phyloP scores from a whole-genome alignment of 2,329 filamentous ascomycete genomes.

The Colletotrichum noveboracense region DNA sequence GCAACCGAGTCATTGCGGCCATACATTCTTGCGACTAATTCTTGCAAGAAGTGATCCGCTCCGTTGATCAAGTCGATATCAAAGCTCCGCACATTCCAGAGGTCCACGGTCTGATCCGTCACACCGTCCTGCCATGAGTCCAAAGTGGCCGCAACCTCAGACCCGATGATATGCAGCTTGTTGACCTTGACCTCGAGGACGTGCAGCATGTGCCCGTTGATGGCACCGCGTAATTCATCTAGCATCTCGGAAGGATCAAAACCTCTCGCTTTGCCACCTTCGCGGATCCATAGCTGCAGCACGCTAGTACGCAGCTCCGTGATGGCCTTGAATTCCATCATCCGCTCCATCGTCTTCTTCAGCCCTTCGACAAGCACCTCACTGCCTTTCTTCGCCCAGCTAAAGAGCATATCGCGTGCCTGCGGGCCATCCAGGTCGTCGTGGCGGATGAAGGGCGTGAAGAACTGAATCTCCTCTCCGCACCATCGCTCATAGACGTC shows the following conservation, averaged over 20 bases:
- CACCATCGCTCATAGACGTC: conserved; percentile 84
- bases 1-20: conserved; percentile 74
- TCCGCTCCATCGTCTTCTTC: conserved; percentile 60
- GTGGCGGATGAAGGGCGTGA: conserved; percentile 86
- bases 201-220: conserved; percentile 71
- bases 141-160: conserved; percentile 66
- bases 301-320: conserved; percentile 73
- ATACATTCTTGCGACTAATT: conserved; percentile 71
- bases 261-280: conserved; percentile 67
- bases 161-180: conserved; percentile 69
- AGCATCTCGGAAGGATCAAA: conserved; percentile 73
- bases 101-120: conserved; percentile 53
- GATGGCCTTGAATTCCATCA: conserved; percentile 71
- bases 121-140: conserved; percentile 62
- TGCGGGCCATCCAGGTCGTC: conserved; percentile 72
- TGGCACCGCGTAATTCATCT: conserved; percentile 68
- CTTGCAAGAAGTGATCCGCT: conserved; percentile 71
- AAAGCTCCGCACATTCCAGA: conserved; percentile 73
- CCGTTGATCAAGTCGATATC: conserved; percentile 70
- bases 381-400: conserved; percentile 68
- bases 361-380: conserved; percentile 67
- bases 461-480: conserved; percentile 80
- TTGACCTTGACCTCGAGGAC: conserved; percentile 69
- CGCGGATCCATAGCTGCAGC: conserved; percentile 77
- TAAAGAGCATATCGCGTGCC: conserved; percentile 63